Conservation (phyloP, 345 rosid genomes). For the Syzygium grande region DNA sequence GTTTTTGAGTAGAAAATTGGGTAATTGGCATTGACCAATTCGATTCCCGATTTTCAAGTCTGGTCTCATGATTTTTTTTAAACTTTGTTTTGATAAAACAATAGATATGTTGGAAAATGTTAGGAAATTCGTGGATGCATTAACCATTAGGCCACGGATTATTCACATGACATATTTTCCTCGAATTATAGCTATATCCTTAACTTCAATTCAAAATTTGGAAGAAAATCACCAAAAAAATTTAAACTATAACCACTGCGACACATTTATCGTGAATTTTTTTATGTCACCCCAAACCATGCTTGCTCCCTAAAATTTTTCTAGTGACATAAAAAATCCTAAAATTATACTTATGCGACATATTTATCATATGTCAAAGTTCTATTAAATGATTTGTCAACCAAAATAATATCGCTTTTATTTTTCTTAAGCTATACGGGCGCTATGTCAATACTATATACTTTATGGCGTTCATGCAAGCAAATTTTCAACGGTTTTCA, state of each 20-base stretch:
- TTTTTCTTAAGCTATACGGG: rapidly evolving
- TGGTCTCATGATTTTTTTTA: background rate
- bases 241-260: background rate
- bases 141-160: background rate
- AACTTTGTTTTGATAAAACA: background rate
- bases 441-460: no score
- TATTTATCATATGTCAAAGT: no score
- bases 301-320: no score
- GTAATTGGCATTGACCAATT: background rate
- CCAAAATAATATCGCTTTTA: no score
- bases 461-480: no score
- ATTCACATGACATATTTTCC: background rate
- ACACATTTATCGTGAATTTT: no score
- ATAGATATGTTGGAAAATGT: background rate
- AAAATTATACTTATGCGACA: no score
- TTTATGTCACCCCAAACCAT: no score
- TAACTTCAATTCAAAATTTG: background rate
- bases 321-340: no score
- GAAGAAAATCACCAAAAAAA: background rate
- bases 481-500: no score
- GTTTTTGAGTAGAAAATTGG: background rate
- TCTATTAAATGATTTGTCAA: no score
- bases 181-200: background rate
- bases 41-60: background rate
- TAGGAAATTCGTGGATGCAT: background rate